Evolutionary conservation across 73 alveolate species (phyloP).

Genomic region (Blepharisma stoltei): DNA sequence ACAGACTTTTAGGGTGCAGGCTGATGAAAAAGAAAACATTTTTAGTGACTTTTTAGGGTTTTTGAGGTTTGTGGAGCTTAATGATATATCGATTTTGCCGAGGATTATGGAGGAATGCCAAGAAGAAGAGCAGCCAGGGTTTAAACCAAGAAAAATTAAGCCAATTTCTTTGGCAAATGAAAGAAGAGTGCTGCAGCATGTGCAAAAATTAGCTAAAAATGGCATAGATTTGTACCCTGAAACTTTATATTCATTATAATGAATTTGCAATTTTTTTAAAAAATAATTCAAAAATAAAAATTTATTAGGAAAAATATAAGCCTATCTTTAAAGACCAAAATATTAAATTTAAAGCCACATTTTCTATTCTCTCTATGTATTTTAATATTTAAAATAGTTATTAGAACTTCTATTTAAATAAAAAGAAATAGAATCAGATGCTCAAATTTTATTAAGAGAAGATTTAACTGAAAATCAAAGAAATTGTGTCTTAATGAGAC

Average conservation of each 20-base stretch:
- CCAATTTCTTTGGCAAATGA: conserved; percentile 65
- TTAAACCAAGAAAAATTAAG: conserved; percentile 54
- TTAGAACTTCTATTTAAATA: too few species aligned
- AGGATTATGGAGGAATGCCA: conserved; percentile 29
- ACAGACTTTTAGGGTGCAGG: conserved; percentile 56
- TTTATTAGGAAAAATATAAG: too few species aligned
- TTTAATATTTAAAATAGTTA: too few species aligned
- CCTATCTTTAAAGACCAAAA: too few species aligned
- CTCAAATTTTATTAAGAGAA: conserved; percentile 41
- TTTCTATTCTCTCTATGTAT: too few species aligned
- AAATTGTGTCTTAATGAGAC: conserved; percentile 65
- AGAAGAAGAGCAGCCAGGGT: conserved; percentile 27
- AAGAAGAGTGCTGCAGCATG: conserved; percentile 53
- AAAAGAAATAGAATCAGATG: too few species aligned
- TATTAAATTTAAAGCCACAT: too few species aligned
- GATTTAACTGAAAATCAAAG: conserved; percentile 68
- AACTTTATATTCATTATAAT: too few species aligned
- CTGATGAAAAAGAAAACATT: conserved; percentile 27
- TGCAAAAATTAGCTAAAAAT: conserved; percentile 47
- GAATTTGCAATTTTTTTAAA: too few species aligned
- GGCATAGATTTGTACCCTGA: conserved; percentile 61
- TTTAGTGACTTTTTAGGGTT: conserved; percentile 55
- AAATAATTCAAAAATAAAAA: too few species aligned
- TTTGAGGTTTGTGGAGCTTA: conserved; percentile 59
- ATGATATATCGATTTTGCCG: conserved; percentile 40